Conservation (phyloP, 2,329 filamentous ascomycete genomes). For the Chaetomium strumarium region DNA sequence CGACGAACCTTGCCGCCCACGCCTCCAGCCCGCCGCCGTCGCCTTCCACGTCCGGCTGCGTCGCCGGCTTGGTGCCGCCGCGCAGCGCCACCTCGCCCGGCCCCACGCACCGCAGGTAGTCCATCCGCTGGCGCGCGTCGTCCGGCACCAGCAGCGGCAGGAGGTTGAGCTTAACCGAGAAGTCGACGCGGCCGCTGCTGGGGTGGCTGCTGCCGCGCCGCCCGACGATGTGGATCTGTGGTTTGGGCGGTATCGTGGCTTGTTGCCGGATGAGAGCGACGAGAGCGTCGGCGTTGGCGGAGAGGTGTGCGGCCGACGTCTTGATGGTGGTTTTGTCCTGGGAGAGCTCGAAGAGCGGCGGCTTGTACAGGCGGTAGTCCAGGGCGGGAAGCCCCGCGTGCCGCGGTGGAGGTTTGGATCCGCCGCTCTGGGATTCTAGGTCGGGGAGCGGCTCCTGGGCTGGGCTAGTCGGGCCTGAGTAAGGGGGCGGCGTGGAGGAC, state of each 20-base stretch:
- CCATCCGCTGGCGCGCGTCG: slow-evolving; percentile 39
- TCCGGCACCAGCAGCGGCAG: slow-evolving; percentile 48
- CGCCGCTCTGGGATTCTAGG: neutral
- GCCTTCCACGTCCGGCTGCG: slow-evolving; percentile 36
- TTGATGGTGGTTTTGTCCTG: slow-evolving; percentile 43
- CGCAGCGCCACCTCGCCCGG: slow-evolving; percentile 46
- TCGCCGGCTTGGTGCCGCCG: slow-evolving; percentile 38
- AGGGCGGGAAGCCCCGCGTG: slow-evolving; percentile 44
- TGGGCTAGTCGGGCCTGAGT: slow-evolving; percentile 30
- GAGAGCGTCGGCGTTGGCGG: slow-evolving; percentile 40
- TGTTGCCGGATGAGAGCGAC: slow-evolving; percentile 42
- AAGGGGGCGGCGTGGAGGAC: slow-evolving; percentile 29
- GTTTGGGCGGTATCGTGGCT: slow-evolving; percentile 50
- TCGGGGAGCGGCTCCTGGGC: slow-evolving; percentile 12
- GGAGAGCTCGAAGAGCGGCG: slow-evolving; percentile 47
- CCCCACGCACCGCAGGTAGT: slow-evolving; percentile 48
- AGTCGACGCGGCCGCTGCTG: slow-evolving; percentile 36
- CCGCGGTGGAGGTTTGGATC: slow-evolving; percentile 29
- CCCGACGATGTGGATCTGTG: slow-evolving; percentile 45
- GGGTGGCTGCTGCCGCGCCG: slow-evolving; percentile 32
- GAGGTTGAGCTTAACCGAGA: slow-evolving; percentile 49
- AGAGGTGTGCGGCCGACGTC: slow-evolving; percentile 44
- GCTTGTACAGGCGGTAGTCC: slow-evolving; percentile 49
- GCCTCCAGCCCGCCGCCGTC: slow-evolving; percentile 38
- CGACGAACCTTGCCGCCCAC: slow-evolving; percentile 44